These are phyloP conservation scores for Bombardia bombarda DNA, from an alignment of 495 filamentous ascomycete species.

Conservation along the genomic window DNA sequence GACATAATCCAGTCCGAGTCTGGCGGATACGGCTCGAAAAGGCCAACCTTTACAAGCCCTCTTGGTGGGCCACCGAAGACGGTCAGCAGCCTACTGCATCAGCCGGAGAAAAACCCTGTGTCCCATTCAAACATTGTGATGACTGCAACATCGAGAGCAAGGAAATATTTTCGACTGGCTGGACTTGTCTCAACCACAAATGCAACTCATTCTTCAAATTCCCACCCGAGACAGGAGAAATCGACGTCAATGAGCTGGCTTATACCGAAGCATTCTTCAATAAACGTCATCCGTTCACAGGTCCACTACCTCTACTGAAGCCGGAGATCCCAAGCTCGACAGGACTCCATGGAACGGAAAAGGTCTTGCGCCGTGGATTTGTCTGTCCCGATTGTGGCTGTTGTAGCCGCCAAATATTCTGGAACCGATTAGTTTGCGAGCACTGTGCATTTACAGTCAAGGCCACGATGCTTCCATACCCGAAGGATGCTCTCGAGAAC, in stretches of 20 bases:
- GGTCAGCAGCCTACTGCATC: background rate
- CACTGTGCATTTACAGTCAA: constrained; percentile 51
- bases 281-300: constrained; percentile 21
- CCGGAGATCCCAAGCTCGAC: constrained; percentile 20
- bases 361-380: constrained; percentile 44
- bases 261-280: constrained; percentile 55
- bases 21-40: constrained; percentile 67
- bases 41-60: constrained; percentile 43
- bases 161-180: constrained; percentile 44
- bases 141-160: constrained; percentile 22
- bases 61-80: constrained; percentile 56
- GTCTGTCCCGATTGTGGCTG: constrained; percentile 64
- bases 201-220: constrained; percentile 55
- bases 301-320: constrained; percentile 17
- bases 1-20: constrained; percentile 27
- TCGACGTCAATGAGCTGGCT: constrained; percentile 28
- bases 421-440: constrained; percentile 58
- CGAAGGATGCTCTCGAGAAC: background rate
- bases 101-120: background rate
- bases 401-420: constrained; percentile 54
- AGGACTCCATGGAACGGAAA: constrained; percentile 26
- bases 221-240: constrained; percentile 6
- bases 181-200: constrained; percentile 56
- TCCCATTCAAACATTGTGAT: constrained; percentile 12
- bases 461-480: constrained; percentile 33